Base-by-base conservation (phyloP, 352 stramenopile genomes). In the Globisporangium yorkense region DNA sequence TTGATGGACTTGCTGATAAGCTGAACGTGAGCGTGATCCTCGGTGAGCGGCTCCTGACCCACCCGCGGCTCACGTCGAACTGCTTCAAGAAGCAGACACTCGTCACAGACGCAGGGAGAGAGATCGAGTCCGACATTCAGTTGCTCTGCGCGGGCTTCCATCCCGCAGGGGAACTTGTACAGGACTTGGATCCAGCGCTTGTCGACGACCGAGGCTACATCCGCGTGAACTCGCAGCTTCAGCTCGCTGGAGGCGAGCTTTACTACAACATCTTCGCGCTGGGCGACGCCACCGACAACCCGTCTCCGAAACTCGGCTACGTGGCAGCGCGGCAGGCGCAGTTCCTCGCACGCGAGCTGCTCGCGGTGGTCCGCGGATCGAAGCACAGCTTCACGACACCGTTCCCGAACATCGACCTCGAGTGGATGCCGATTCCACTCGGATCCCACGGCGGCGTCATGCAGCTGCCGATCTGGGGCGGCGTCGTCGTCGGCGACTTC, bases 251-350 rank as follows among this genome's bases (percentile, higher is more conserved):
- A 21, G 16, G 16, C 43, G 31, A 59, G 0, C 63, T 67, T 43
- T 86, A 80, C 54, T 13, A 50, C 3, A 57, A 86, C 54, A 62
- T 88, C 40, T 86, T 87, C 35, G 77, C 66, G 2, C 6, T 87
- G n/a, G 77, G 77, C 31, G 75, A 89, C 41, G 63, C 72, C 33
- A 84, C 66, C 63, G 71, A 82, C 59, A 70, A 87, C 46, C 47
- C 59, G 4, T 65, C 69, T 10, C 67, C 69, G 1, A 89, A 88
- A 51, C 66, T 77, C 57, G 66, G 61, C 3, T 71, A 70, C 40
- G 62, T 64, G 8, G 74, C 72, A 43, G 57, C 46, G 18, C 52
- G 73, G 12, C 77, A 87, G 45, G 77, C 63, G 3, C 73, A 72
- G 29, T 51, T 52, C 54, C 27, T 59, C 29, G 54, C 5, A 21